A percentile compares a stretch with the other conserved stretches of the same genome.
phyloP scores from a whole-genome alignment of 2,329 filamentous ascomycete genomes.

The Talaromyces sp. region DNA sequence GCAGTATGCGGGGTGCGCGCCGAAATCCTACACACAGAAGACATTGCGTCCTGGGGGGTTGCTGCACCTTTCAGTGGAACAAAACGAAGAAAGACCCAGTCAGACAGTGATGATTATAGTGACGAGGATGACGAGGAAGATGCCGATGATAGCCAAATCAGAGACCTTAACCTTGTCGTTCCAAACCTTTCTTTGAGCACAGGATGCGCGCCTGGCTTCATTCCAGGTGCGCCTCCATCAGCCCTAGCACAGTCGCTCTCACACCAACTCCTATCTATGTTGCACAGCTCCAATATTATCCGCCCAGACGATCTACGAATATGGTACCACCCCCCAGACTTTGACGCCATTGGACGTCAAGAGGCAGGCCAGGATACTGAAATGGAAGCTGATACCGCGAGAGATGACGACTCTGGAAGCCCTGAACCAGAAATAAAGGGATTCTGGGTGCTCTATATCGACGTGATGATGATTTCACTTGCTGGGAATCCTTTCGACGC shows the following conservation, averaged over 20 bases:
- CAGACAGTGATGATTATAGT: constrained; percentile 10
- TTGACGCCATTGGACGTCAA: constrained; percentile 25
- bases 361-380: constrained; percentile 43
- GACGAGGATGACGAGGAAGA: constrained; percentile 34
- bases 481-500: constrained; percentile 91
- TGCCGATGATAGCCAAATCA: constrained; percentile 43
- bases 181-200: constrained; percentile 92
- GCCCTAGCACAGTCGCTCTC: constrained; percentile 78
- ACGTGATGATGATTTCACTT: constrained; percentile 88
- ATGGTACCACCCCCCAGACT: constrained; percentile 52
- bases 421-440: constrained; percentile 59
- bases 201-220: constrained; percentile 77
- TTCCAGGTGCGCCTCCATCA: constrained; percentile 77
- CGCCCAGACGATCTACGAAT: constrained; percentile 67
- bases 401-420: constrained; percentile 35
- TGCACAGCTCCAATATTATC: constrained; percentile 67
- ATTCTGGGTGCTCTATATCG: constrained; percentile 94
- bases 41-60: constrained; percentile 58
- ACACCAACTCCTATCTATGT: constrained; percentile 69
- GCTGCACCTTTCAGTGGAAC: constrained; percentile 32
- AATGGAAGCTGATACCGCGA: constrained; percentile 33
- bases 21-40: constrained; percentile 71
- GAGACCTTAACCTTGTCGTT: constrained; percentile 65
- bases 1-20: constrained; percentile 90
- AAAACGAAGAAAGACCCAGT: constrained; percentile 24